phyloP scores from a whole-genome alignment of 2,329 filamentous ascomycete genomes.

The Aspergillus sp. region DNA sequence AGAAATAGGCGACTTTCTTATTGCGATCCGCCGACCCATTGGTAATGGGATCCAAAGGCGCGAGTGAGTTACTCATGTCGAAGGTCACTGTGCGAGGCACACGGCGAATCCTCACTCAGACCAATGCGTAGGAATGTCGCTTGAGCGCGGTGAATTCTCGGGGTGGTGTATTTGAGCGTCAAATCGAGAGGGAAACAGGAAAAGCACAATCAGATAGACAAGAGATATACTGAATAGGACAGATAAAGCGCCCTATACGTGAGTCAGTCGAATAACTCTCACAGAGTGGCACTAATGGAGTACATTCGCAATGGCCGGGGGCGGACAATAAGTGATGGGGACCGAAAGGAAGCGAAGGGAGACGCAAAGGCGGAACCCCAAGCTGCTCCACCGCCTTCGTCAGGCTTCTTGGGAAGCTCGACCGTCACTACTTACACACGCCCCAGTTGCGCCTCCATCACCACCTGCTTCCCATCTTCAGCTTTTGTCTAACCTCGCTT shows the following conservation, averaged over 20 bases:
- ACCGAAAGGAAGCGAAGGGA: conserved; percentile 25
- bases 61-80: conserved; percentile 54
- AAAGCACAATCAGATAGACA: background rate
- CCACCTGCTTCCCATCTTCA: conserved; percentile 5
- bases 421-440: conserved; percentile 13
- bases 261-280: conserved; percentile 2
- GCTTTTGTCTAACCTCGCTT: background rate
- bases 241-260: background rate
- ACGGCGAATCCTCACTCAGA: conserved; percentile 14
- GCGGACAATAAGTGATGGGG: conserved; percentile 18
- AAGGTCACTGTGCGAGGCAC: conserved; percentile 8
- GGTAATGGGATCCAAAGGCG: conserved; percentile 56
- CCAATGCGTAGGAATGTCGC: background rate
- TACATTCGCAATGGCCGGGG: conserved; percentile 17
- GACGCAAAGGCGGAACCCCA: conserved; percentile 24
- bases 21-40: conserved; percentile 56
- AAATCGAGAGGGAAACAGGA: conserved; percentile 1
- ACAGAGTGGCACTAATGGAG: conserved; percentile 12
- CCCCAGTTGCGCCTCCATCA: conserved; percentile 12
- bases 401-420: conserved; percentile 28
- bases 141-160: conserved; percentile 22
- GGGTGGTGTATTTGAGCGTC: conserved; percentile 4
- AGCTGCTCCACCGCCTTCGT: conserved; percentile 38
- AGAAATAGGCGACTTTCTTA: conserved; percentile 96
- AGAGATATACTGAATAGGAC: background rate